Conservation (phyloP, 768 basidiomycete species). For the Hebeloma cylindrosporum region DNA sequence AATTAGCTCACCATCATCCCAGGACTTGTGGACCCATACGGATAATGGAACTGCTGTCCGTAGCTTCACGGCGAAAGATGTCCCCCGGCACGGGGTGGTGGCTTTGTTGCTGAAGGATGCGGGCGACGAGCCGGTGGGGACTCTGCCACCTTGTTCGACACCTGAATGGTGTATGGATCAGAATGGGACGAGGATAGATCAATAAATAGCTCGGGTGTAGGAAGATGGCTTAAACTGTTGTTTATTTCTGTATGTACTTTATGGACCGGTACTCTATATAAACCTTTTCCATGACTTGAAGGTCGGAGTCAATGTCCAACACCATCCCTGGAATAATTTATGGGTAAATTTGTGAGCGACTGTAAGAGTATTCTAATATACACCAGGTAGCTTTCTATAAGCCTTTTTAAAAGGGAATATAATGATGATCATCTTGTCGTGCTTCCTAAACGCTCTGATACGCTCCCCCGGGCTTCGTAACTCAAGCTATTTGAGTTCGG, state of each 20-base stretch:
- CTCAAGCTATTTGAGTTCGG: too few species aligned
- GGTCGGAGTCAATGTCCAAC: too few species aligned
- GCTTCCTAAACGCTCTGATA: too few species aligned
- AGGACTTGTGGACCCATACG: slow-evolving; percentile 77
- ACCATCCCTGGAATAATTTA: too few species aligned
- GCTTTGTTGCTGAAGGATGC: slow-evolving; percentile 65
- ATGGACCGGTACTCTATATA: background rate
- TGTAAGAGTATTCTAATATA: too few species aligned
- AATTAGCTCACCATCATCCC: slow-evolving; percentile 1
- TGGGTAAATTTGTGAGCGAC: too few species aligned
- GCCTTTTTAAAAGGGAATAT: too few species aligned
- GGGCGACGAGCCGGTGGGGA: slow-evolving; percentile 62
- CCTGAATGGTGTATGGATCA: slow-evolving; percentile 57
- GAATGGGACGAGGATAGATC: slow-evolving; percentile 48
- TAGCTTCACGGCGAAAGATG: slow-evolving; percentile 50
- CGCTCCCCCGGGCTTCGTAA: too few species aligned
- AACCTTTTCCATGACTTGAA: background rate
- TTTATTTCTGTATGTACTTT: background rate
- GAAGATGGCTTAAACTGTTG: too few species aligned
- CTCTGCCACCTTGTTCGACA: slow-evolving; percentile 56
- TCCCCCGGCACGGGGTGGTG: slow-evolving; percentile 69
- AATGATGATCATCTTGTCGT: too few species aligned
- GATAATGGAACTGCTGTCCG: slow-evolving; percentile 66
- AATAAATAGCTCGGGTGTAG: too few species aligned
- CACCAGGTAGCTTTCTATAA: too few species aligned